These are phyloP conservation scores for Purpureocillium lavendulum DNA, from an alignment of 2,329 filamentous ascomycete species.

Conservation along the genomic window DNA sequence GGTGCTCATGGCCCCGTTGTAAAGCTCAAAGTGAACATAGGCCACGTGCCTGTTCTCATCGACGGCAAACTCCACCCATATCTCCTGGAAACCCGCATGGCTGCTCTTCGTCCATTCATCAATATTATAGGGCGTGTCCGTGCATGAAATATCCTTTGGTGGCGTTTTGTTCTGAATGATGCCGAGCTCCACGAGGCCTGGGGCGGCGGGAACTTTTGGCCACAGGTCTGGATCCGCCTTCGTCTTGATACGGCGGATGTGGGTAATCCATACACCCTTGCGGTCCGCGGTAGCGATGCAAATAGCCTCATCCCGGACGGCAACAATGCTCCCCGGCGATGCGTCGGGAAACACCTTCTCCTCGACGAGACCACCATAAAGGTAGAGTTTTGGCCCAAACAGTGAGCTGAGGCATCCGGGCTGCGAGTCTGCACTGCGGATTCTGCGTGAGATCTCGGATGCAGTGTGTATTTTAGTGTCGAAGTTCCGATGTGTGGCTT, in stretches of 20 bases:
- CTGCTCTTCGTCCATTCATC: conserved; percentile 19
- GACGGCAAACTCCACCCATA: conserved; percentile 26
- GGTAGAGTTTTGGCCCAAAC: conserved; percentile 26
- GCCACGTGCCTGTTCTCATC: conserved; percentile 18
- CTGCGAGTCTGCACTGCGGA: conserved; percentile 31
- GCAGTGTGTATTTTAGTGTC: conserved; percentile 23
- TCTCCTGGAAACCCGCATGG: conserved; percentile 26
- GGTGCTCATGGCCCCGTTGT: conserved; percentile 35
- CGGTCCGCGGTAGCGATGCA: conserved; percentile 29
- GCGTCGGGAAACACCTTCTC: conserved; percentile 10
- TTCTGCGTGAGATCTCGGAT: conserved; percentile 29
- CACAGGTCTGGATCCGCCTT: conserved; percentile 27
- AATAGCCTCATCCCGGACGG: conserved; percentile 23
- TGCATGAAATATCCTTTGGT: conserved; percentile 8
- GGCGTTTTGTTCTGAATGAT: conserved; percentile 13
- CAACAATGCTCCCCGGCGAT: conserved; percentile 20
- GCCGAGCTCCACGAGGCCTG: conserved; percentile 23
- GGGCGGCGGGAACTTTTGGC: conserved; percentile 30
- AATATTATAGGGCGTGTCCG: conserved; percentile 3
- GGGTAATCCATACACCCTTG: conserved; percentile 32
- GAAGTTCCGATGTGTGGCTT: conserved; percentile 28
- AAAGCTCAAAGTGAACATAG: conserved; percentile 33
- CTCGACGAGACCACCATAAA: conserved; percentile 32
- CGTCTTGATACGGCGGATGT: conserved; percentile 27
- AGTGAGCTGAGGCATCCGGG: conserved; percentile 28